These are phyloP conservation scores for Mycena polygramma DNA, from an alignment of 768 basidiomycete species.

Conservation along the genomic window DNA sequence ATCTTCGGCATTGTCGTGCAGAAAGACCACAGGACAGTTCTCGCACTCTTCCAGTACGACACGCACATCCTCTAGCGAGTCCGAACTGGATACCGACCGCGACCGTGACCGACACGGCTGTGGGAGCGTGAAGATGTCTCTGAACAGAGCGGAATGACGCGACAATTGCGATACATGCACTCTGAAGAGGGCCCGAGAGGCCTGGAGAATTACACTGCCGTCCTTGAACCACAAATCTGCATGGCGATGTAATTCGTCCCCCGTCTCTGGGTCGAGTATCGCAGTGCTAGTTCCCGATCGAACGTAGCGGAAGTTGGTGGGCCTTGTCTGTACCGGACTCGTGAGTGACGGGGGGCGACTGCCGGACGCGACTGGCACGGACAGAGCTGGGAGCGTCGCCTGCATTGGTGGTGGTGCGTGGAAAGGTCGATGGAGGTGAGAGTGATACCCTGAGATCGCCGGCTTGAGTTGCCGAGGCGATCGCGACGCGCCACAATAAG, in stretches of 20 bases:
- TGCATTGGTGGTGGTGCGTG: not conserved
- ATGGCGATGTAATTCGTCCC: slow-evolving; percentile 56
- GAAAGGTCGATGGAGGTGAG: not conserved
- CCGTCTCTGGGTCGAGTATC: slow-evolving; percentile 46
- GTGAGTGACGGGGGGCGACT: slow-evolving; percentile 27
- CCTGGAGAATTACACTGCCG: slow-evolving; percentile 78
- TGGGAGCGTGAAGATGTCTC: slow-evolving; percentile 79
- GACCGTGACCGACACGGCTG: slow-evolving; percentile 55
- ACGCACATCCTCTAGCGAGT: slow-evolving; percentile 28
- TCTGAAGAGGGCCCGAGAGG: slow-evolving; percentile 74
- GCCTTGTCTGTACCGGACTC: slow-evolving; percentile 44
- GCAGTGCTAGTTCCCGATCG: slow-evolving; percentile 22
- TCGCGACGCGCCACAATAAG: not conserved
- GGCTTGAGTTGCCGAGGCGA: not conserved
- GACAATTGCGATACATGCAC: slow-evolving; percentile 82
- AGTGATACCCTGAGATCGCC: too few species aligned
- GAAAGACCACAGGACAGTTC: slow-evolving; percentile 68
- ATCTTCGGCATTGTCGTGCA: slow-evolving; percentile 79
- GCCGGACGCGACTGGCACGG: slow-evolving; percentile 5
- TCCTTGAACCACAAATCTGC: slow-evolving; percentile 75
- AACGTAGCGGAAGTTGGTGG: slow-evolving; percentile 47
- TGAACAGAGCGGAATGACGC: slow-evolving; percentile 77
- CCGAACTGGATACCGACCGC: slow-evolving; percentile 27
- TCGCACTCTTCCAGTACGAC: slow-evolving; percentile 48
- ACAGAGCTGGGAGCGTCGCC: not conserved